Evolutionary conservation across 768 basidiomycete species (phyloP).

Genomic region (Cystobasidiopsis lactophilus): DNA sequence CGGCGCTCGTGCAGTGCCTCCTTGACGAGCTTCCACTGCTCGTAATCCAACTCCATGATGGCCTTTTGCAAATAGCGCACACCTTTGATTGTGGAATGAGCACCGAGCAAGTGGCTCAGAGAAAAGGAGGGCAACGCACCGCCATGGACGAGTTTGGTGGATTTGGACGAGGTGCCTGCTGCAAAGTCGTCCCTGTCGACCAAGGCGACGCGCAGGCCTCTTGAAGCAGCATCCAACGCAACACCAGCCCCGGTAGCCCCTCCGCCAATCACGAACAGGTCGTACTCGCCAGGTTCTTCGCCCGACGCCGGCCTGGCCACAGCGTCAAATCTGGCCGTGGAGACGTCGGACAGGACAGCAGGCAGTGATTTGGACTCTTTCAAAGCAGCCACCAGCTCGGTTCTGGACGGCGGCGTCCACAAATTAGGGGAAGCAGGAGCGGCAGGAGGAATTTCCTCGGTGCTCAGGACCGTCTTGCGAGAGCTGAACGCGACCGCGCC

Average conservation of each 20-base stretch:
- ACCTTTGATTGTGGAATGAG: too few species aligned
- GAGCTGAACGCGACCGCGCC: too few species aligned
- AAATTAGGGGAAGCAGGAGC: too few species aligned
- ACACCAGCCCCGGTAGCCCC: slow-evolving; percentile 91
- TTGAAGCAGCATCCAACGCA: slow-evolving; percentile 80
- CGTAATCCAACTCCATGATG: slow-evolving; percentile 81
- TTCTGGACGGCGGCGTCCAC: slow-evolving; percentile 9
- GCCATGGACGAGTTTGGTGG: slow-evolving; percentile 93
- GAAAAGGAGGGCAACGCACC: too few species aligned
- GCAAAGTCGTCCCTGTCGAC: slow-evolving; percentile 85
- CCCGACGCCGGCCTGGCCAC: background rate
- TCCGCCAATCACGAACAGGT: slow-evolving; percentile 47
- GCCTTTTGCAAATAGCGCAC: slow-evolving; percentile 96
- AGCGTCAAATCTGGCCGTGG: background rate
- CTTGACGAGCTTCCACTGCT: slow-evolving; percentile 73
- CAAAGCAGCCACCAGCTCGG: slow-evolving; percentile 9
- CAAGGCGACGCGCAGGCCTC: slow-evolving; percentile 76
- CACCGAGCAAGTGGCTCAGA: too few species aligned
- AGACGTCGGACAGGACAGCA: slow-evolving; percentile 4
- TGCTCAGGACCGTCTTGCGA: too few species aligned
- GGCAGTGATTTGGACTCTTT: slow-evolving; percentile 4
- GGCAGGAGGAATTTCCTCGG: too few species aligned
- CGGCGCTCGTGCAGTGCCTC: slow-evolving; percentile 81
- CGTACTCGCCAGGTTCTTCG: slow-evolving; percentile 4
- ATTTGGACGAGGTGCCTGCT: slow-evolving; percentile 84